Conservation (phyloP, 2,329 filamentous ascomycete genomes). For the Talaromyces rugulosus region DNA sequence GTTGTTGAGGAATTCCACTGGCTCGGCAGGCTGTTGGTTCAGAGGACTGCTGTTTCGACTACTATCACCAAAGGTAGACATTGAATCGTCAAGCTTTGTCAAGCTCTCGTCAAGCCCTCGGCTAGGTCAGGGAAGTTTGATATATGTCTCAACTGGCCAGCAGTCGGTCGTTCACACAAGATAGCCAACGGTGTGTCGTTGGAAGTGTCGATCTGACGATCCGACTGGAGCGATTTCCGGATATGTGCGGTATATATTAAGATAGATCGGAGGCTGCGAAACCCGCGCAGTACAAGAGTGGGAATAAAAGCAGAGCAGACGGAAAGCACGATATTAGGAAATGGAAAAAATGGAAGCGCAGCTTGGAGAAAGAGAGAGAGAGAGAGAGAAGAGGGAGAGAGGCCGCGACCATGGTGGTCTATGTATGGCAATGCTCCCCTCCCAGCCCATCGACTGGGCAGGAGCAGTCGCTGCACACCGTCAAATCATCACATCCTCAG, state of each 20-base stretch:
- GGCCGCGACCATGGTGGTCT: constrained; percentile 14
- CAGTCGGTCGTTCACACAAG: background rate
- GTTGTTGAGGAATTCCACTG: constrained; percentile 33
- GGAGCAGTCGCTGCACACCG: constrained; percentile 5
- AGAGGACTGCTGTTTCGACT: constrained; percentile 23
- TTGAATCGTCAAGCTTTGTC: constrained; percentile 8
- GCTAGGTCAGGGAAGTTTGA: background rate
- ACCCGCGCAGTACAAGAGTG: constrained; percentile 20
- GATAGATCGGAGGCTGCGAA: constrained; percentile 18
- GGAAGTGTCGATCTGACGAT: background rate
- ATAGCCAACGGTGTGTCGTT: background rate
- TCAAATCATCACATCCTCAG: constrained; percentile 1
- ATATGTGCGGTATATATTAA: background rate
- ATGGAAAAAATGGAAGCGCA: constrained; percentile 21
- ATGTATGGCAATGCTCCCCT: constrained; percentile 16
- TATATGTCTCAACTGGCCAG: constrained; percentile 22
- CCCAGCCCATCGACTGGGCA: background rate
- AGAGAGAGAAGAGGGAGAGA: constrained; percentile 18
- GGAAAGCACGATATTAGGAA: constrained; percentile 13
- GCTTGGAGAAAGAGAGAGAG: constrained; percentile 16
- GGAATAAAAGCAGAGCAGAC: constrained; percentile 2
- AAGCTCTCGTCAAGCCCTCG: background rate
- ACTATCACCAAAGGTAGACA: constrained; percentile 23
- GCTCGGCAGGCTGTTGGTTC: constrained; percentile 34
- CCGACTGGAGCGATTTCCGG: background rate